Base-by-base conservation (phyloP, 2,329 filamentous ascomycete species). In the Penicillium italicum region DNA sequence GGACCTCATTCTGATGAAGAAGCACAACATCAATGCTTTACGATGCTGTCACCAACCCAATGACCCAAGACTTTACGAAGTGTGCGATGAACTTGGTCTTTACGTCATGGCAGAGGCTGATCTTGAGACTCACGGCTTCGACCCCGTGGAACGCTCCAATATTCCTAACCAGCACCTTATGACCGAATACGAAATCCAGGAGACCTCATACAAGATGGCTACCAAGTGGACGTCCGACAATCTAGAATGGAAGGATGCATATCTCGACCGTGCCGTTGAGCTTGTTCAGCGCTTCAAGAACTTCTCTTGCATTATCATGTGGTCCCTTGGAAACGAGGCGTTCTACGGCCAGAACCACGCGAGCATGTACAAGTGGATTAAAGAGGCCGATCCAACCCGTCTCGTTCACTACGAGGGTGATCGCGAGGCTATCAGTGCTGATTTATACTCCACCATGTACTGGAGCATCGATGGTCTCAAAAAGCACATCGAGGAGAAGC, bases 401-500 rank as follows among this genome's bases (percentile, higher is more conserved):
- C 78, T 82, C 0, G 76, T 89, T 1, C 86, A 89, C 67, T 89
- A 89, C 64, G 86, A 89, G 66, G 84, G 83, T 1, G 86, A 89
- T 54, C 72, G 75, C 2, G 70, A 84, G 11, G 85, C 85, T 1
- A 71, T 80, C 52, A 80, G 80, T 0, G 80, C 84, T n/a, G 85
- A 89, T 62, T 83, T 89, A 79, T 86, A 80, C 68, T 85, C 82
- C n/a, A 82, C 83, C 66, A 89, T 89, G 86, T 89, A 89, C 59
- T 79, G 83, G 0, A 72, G 76, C 0, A 72, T 86, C 8, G 76
- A 82, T 2, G 40, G 72, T 78, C 1, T 77, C 86, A 20, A 72
- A 79, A 38, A 70, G n/a, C 76, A 82, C 51, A 75, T 73, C 2
- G 67, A 74, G 20, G 70, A 76, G 47, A 69, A 76, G 53, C 68